Evolutionary conservation across 345 rosid genomes (phyloP).

Genomic region (Nephelium lappaceum): DNA sequence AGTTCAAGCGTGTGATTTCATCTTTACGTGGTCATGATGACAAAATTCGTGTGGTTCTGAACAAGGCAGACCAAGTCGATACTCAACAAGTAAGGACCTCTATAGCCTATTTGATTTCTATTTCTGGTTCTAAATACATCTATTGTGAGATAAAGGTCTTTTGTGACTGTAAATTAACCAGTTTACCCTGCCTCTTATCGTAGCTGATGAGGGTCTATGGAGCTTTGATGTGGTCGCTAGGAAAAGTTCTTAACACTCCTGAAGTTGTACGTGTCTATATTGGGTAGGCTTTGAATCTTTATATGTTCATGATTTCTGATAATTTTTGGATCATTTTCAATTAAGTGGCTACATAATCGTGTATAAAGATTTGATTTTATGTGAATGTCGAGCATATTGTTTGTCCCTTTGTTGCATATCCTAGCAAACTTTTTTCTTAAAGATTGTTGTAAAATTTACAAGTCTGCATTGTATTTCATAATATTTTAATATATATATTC

Average conservation of each 20-base stretch:
- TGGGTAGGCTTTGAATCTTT: slow-evolving; percentile 56
- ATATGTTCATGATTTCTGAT: neutral
- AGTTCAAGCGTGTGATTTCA: slow-evolving; percentile 94
- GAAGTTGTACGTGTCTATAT: slow-evolving; percentile 94
- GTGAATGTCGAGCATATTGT: no score
- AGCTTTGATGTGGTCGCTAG: slow-evolving; percentile 98
- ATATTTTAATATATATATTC: no score
- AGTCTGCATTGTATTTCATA: neutral
- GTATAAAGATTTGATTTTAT: neutral
- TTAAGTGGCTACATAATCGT: neutral
- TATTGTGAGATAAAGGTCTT: neutral
- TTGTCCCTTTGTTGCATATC: neutral
- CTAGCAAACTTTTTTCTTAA: neutral
- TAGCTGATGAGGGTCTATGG: slow-evolving; percentile 99
- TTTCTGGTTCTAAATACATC: neutral
- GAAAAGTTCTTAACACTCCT: slow-evolving; percentile 94
- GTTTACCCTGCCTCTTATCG: slow-evolving; percentile 18
- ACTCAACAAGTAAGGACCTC: slow-evolving; percentile 72
- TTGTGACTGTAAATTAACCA: slow-evolving; percentile 11
- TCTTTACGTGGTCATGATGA: slow-evolving; percentile 96
- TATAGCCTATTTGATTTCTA: slow-evolving; percentile 4
- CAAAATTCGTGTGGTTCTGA: slow-evolving; percentile 93
- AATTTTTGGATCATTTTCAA: neutral
- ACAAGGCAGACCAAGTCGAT: slow-evolving; percentile 95
- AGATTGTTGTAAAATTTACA: neutral